Conservation (phyloP, 306 rosid genomes). For the Phaseolus lunatus region DNA sequence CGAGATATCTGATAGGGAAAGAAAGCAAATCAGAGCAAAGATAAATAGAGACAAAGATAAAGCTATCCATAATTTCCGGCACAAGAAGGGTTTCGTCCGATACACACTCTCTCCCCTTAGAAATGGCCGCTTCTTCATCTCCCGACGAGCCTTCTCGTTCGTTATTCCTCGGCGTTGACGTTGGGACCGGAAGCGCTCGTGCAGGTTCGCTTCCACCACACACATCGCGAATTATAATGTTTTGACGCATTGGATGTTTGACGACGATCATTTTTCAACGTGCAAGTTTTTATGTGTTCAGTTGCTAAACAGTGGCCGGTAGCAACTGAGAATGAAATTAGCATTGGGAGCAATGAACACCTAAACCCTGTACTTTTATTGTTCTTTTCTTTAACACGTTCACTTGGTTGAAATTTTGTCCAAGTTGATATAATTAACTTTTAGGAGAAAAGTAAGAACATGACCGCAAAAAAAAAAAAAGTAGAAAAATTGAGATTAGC, state of each 20-base stretch:
- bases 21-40: slow-evolving; percentile 4
- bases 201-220: slow-evolving; percentile 65
- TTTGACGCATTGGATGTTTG: not conserved
- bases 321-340: not conserved
- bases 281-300: not conserved
- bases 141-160: slow-evolving; percentile 48
- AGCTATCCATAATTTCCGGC: slow-evolving; percentile 46
- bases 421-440: not conserved
- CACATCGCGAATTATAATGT: not conserved
- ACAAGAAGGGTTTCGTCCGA: slow-evolving; percentile 40
- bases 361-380: not conserved
- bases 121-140: slow-evolving; percentile 57
- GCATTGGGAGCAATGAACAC: not conserved
- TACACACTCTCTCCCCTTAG: slow-evolving; percentile 43
- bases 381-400: not conserved
- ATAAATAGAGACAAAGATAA: not conserved
- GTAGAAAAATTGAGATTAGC: no score
- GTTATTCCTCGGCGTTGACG: slow-evolving; percentile 90
- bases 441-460: no score
- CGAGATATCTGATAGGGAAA: slow-evolving; percentile 4
- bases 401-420: not conserved
- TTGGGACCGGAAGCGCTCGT: slow-evolving; percentile 96
- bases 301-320: not conserved
- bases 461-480: no score
- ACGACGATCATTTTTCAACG: not conserved